Conservation (phyloP, 306 rosid genomes). For the Begonia fuchsioides region DNA sequence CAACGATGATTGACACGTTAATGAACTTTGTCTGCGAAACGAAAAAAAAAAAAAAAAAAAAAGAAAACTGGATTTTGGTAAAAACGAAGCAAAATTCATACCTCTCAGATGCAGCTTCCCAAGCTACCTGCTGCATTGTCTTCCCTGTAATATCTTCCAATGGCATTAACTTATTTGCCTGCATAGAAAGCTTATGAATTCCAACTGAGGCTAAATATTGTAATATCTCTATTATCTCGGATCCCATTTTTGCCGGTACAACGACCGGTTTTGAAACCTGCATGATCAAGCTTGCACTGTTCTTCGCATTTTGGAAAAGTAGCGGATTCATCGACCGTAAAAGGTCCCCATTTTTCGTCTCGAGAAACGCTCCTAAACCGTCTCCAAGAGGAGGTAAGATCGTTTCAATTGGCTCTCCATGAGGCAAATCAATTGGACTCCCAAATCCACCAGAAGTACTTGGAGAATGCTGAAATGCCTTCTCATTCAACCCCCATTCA, state of each 20-base stretch:
- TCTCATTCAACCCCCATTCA: conserved; percentile 77
- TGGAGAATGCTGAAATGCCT: conserved; percentile 69
- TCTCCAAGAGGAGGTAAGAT: conserved; percentile 71
- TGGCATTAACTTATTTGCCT: conserved; percentile 83
- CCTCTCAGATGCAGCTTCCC: conserved; percentile 73
- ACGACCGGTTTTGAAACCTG: conserved; percentile 89
- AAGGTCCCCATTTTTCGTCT: conserved; percentile 71
- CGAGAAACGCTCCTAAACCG: conserved; percentile 70
- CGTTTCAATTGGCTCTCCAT: conserved; percentile 26
- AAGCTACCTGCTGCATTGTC: conserved; percentile 78
- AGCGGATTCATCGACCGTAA: conserved; percentile 70
- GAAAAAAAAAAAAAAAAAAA: conserved; percentile 6
- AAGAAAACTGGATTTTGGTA: conserved; percentile 1
- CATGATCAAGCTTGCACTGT: conserved; percentile 56
- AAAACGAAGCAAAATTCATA: conserved; percentile 16
- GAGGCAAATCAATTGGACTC: conserved; percentile 43
- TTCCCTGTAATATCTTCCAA: conserved; percentile 85
- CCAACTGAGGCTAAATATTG: conserved; percentile 67
- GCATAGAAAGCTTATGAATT: conserved; percentile 87
- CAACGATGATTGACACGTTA: conserved; percentile 29
- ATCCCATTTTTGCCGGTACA: conserved; percentile 90
- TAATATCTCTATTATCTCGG: conserved; percentile 65
- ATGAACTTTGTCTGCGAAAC: conserved; percentile 32
- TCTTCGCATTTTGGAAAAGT: conserved; percentile 46
- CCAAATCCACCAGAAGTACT: conserved; percentile 39